A percentile compares a stretch with the other conserved stretches of the same genome.
phyloP scores from a whole-genome alignment of 768 basidiomycete species.

The Termitomyces sp. region DNA sequence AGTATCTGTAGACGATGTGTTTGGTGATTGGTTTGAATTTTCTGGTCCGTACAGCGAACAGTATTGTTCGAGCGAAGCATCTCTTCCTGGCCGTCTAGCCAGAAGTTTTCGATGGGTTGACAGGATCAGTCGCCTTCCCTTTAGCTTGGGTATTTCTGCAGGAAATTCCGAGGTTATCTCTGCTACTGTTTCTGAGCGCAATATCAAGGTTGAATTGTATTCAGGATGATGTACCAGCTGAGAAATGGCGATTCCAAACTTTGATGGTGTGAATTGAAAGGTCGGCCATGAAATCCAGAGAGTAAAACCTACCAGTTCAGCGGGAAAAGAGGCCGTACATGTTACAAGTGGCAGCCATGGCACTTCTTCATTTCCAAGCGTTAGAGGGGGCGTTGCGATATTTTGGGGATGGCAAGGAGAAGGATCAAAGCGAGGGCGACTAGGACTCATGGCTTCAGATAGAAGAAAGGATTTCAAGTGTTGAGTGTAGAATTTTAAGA shows the following conservation, averaged over 20 bases:
- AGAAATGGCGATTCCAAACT: conserved; percentile 72
- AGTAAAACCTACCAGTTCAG: conserved; percentile 31
- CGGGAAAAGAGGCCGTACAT: conserved; percentile 36
- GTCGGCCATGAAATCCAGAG: neutral
- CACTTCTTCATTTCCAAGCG: neutral
- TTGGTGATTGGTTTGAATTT: neutral
- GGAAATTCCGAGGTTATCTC: conserved; percentile 32
- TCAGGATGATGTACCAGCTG: conserved; percentile 87
- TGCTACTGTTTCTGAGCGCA: conserved; percentile 68
- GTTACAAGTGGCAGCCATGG: conserved; percentile 30
- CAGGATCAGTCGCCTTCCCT: conserved; percentile 32
- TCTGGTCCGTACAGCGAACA: conserved; percentile 61
- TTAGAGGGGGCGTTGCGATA: conserved; percentile 1
- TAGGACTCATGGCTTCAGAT: neutral
- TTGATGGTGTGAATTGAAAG: too few relatives aligned
- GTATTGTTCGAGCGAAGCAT: conserved; percentile 66
- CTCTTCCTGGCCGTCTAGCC: conserved; percentile 74
- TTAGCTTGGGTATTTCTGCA: conserved; percentile 26
- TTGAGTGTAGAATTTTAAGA: too few relatives aligned
- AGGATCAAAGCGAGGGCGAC: conserved; percentile 17
- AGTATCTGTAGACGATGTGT: conserved; percentile 6
- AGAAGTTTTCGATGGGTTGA: conserved; percentile 65
- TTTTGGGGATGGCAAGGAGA: conserved; percentile 5
- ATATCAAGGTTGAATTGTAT: conserved; percentile 86
- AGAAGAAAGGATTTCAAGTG: neutral